Percentiles rank a stretch among this genome's conserved stretches.
Evolutionary conservation across 495 filamentous ascomycete genomes (phyloP).

Genomic region (Aspergillus coremiiformis): DNA sequence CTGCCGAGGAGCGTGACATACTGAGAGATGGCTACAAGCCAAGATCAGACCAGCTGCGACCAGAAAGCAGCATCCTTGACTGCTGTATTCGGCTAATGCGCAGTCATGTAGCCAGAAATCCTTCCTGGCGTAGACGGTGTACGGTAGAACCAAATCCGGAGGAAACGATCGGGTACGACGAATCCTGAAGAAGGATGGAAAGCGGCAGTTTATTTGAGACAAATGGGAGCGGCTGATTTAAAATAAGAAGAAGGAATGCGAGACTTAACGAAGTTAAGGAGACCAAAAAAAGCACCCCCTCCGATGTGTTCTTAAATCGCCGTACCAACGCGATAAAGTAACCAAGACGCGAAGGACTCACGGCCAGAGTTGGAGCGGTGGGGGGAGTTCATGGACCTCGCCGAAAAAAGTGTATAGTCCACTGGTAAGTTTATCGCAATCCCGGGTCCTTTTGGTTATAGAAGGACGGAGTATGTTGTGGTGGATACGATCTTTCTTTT

Average conservation of each 20-base stretch:
- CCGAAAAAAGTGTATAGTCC: neutral
- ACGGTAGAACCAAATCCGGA: neutral
- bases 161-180: neutral
- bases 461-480: neutral
- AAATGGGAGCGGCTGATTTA: neutral
- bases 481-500: neutral
- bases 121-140: conserved; percentile 15
- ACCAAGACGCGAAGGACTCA: conserved; percentile 11
- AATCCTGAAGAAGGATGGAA: neutral
- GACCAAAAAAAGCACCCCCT: conserved; percentile 1
- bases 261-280: neutral
- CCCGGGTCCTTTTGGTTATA: neutral
- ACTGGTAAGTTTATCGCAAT: neutral
- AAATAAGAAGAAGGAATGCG: neutral
- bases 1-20: conserved; percentile 76
- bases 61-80: conserved; percentile 40
- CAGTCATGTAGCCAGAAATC: conserved; percentile 19
- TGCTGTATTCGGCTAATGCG: conserved; percentile 15
- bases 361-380: conserved; percentile 2
- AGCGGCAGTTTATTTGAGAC: neutral
- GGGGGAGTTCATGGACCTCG: conserved; percentile 3
- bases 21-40: conserved; percentile 43
- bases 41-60: conserved; percentile 24
- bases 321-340: conserved; percentile 7
- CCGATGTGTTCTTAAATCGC: conserved; percentile 6